A percentile compares a stretch with the other conserved stretches of the same genome.
phyloP scores from a whole-genome alignment of 495 filamentous ascomycete species.

The Aspergillus ellipticus region DNA sequence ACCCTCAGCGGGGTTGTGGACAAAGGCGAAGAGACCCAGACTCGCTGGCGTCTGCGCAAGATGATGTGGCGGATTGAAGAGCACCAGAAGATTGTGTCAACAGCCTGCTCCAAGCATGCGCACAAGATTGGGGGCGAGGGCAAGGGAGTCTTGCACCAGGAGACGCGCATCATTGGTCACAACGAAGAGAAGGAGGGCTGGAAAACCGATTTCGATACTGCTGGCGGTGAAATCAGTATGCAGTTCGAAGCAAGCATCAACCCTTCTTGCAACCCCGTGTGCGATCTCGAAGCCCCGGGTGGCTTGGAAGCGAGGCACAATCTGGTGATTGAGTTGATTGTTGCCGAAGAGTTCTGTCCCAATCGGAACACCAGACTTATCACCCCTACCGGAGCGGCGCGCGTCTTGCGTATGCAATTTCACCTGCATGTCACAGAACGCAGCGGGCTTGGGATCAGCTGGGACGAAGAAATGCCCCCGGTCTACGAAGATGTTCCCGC shows the following conservation, averaged over 20 bases:
- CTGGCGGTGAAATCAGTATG: slow-evolving; percentile 72
- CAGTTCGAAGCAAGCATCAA: slow-evolving; percentile 73
- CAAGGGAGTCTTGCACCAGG: slow-evolving; percentile 76
- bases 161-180: slow-evolving; percentile 68
- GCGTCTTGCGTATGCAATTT: slow-evolving; percentile 94
- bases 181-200: slow-evolving; percentile 82
- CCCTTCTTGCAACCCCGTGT: slow-evolving; percentile 59
- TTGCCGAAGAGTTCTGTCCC: slow-evolving; percentile 83
- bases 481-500: slow-evolving; percentile 92
- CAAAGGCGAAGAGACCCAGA: slow-evolving; percentile 57
- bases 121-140: slow-evolving; percentile 65
- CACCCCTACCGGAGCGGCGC: slow-evolving; percentile 84
- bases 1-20: slow-evolving; percentile 75
- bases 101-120: slow-evolving; percentile 75
- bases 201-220: slow-evolving; percentile 84
- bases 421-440: slow-evolving; percentile 74
- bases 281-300: slow-evolving; percentile 74
- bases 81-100: slow-evolving; percentile 69
- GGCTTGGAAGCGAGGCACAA: slow-evolving; percentile 78
- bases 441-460: slow-evolving; percentile 84
- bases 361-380: slow-evolving; percentile 64
- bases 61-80: slow-evolving; percentile 94
- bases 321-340: slow-evolving; percentile 89
- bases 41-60: slow-evolving; percentile 83
- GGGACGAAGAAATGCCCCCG: slow-evolving; percentile 95